Percentiles rank a stretch among this genome's conserved stretches.
phyloP scores from a whole-genome alignment of 805 yeast genomes.

The Naumovozyma castellii region DNA sequence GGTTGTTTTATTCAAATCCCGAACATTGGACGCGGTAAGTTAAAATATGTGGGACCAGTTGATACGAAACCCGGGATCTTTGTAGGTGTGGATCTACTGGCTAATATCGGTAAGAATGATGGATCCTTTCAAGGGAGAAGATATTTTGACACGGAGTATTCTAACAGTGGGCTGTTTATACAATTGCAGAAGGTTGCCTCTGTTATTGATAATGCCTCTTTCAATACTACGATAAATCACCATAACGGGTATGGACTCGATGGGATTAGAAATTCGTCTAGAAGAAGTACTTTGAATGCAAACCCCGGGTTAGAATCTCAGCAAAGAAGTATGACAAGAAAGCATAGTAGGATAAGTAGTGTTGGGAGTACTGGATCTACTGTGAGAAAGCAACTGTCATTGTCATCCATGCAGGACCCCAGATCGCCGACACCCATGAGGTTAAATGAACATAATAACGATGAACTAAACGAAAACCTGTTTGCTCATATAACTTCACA shows the following conservation, averaged over 20 bases:
- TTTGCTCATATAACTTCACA: conserved; percentile 12
- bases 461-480: conserved; percentile 6
- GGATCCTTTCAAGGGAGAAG: conserved; percentile 69
- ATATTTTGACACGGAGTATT: conserved; percentile 56
- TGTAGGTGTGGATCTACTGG: conserved; percentile 81
- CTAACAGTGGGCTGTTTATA: conserved; percentile 69
- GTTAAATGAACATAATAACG: conserved; percentile 7
- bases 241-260: background rate
- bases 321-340: background rate
- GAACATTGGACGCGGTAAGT: conserved; percentile 57
- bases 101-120: conserved; percentile 65
- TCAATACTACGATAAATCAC: background rate
- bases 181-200: conserved; percentile 39
- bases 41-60: conserved; percentile 65
- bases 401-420: background rate
- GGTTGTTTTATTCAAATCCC: conserved; percentile 42
- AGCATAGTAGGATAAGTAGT: conserved; percentile 9
- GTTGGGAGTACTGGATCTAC: conserved; percentile 10
- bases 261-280: conserved; percentile 3
- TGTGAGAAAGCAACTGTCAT: conserved; percentile 8
- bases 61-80: conserved; percentile 63
- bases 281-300: conserved; percentile 10
- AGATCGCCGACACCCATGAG: conserved; percentile 9
- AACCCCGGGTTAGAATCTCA: background rate
- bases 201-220: conserved; percentile 15